Base-by-base conservation (phyloP, 352 stramenopile species). In the Globisporangium emineosum region DNA sequence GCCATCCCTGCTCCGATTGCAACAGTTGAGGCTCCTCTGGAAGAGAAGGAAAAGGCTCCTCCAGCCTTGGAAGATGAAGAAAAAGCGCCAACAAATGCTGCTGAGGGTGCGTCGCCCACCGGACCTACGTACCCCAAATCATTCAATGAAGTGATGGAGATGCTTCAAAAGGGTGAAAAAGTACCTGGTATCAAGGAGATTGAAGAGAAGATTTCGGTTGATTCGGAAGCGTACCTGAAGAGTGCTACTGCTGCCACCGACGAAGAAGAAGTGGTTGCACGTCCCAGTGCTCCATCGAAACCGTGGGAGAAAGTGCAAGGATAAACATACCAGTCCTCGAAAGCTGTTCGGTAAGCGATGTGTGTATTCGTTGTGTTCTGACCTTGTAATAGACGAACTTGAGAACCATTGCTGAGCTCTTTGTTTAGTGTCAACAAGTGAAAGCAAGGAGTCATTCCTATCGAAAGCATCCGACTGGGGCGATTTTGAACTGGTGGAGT, bases 101-200 rank as follows among this genome's bases (percentile, higher is more conserved):
- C 60, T 63, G 50, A 69, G 5, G 37, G 43, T 25, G 33, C 27
- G 13, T 23, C 51, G 10, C 19, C 60, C 12, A 19, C 49, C 2
- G 74, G 76, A 3, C 83, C 83, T 21, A 63, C 76, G 27, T 90
- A 89, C 56, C 83, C 83, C 0, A 73, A 87, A 57, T 90, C 83
- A 5, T 92, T 92, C 60, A 83, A 72, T 9, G 79, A 92, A 8
- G 79, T 92, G 33, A 88, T 90, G 79, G 76, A 86, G 67, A 72
- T 90, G 65, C 71, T 92, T 45, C 81, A 90, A 60, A 88, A 88
- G 65, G 81, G 81, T 13, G 83, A 90, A 57, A 73, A 68, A 10
- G 81, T 91, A n/a, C 81, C 83, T 5, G 83, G 81, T 6, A 90
- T 91, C 63, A 79, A 83, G 21, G 73, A 90, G 25, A 90, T 91